These are phyloP conservation scores for Saccharomycopsis capsularis DNA, from an alignment of 805 yeast species.

Conservation along the genomic window DNA sequence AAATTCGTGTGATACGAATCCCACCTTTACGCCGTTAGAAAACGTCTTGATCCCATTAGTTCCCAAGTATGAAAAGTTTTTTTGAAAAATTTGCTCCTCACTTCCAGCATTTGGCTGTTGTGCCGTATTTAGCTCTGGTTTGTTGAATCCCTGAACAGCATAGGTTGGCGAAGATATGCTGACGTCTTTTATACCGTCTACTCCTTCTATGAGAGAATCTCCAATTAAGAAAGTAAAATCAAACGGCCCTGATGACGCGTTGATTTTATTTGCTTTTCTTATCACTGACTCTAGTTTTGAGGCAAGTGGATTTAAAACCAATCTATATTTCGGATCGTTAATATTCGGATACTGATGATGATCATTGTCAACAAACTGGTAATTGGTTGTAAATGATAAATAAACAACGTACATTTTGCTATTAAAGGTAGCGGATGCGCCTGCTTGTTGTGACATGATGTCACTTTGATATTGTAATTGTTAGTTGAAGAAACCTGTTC, in stretches of 20 bases:
- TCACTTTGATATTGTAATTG: too few species aligned
- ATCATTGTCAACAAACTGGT: too few species aligned
- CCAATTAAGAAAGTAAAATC: constrained; percentile 13
- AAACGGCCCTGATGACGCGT: constrained; percentile 11
- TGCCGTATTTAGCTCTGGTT: not conserved
- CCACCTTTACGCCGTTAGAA: not conserved
- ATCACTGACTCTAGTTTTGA: constrained; percentile 12
- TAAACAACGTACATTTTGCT: too few species aligned
- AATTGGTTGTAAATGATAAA: too few species aligned
- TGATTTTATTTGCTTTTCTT: constrained; percentile 14
- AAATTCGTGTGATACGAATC: not conserved
- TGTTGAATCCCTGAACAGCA: constrained; percentile 2
- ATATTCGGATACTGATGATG: too few species aligned
- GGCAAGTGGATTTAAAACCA: constrained; percentile 25
- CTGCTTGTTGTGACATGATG: too few species aligned
- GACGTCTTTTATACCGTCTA: not conserved
- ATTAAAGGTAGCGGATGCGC: too few species aligned
- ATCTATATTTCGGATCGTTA: too few species aligned
- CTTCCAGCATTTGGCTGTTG: not conserved
- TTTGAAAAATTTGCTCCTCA: too few species aligned
- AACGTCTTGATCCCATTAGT: not conserved
- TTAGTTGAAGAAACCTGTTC: too few species aligned
- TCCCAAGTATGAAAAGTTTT: not conserved
- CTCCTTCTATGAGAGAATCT: not conserved
- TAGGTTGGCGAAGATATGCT: not conserved